Percentiles rank a stretch among this genome's conserved stretches.
Conservation (phyloP, 225 moss, liverwort and hornwort species). For the Sphagnum contortum region DNA sequence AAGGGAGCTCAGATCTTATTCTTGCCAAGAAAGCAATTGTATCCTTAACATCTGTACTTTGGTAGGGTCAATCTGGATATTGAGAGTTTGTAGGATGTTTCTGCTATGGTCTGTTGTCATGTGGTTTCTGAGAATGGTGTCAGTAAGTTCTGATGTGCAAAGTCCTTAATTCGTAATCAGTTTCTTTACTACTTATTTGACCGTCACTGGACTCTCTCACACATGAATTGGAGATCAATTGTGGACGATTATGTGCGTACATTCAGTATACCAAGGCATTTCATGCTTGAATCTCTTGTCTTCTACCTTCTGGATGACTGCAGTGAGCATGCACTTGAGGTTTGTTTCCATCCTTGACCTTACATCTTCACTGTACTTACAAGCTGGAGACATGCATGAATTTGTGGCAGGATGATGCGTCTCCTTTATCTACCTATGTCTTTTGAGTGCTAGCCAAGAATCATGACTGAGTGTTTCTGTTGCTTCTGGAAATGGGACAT, state of each 20-base stretch:
- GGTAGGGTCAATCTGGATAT: no score
- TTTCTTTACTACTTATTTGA: conserved; percentile 97
- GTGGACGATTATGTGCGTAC: conserved; percentile 87
- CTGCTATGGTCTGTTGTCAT: no score
- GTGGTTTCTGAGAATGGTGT: no score
- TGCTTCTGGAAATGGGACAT: no score
- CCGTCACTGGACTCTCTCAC: conserved; percentile 70
- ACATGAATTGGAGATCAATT: conserved; percentile 57
- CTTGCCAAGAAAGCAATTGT: conserved; percentile 95
- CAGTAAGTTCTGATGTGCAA: no score
- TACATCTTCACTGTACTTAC: no score
- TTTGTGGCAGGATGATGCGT: no score
- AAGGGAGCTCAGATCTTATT: conserved; percentile 83
- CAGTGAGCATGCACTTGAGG: conserved; percentile 72
- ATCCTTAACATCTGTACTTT: conserved; percentile 26
- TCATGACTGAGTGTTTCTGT: no score
- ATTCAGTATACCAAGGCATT: conserved; percentile 80
- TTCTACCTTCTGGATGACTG: conserved; percentile 91
- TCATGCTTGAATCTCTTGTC: conserved; percentile 91
- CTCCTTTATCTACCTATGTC: no score
- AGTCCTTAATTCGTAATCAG: conserved; percentile 27
- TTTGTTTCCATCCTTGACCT: conserved; percentile 11
- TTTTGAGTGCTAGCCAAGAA: no score
- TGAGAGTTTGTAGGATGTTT: no score
- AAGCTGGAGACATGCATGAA: no score